A percentile compares a stretch with the other conserved stretches of the same genome.
Conservation (phyloP, 139 green algal species). For the Pleodorina starrii region DNA sequence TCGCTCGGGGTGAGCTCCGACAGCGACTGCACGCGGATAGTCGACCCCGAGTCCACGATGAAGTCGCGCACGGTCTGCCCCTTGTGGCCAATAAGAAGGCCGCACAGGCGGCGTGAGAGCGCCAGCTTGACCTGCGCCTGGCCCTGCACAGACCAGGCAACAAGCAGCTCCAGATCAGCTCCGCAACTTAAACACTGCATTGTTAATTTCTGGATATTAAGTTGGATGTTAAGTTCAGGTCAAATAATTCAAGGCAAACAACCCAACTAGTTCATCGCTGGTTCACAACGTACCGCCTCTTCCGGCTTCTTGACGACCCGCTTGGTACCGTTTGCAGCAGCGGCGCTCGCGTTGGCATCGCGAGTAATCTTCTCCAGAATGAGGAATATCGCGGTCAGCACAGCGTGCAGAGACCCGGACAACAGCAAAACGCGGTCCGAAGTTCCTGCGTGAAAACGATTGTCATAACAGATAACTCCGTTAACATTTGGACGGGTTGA, state of each 20-base stretch:
- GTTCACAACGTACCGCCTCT: slow-evolving; percentile 47
- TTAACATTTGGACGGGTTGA: no score
- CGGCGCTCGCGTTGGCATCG: slow-evolving; percentile 23
- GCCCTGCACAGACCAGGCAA: slow-evolving; percentile 23
- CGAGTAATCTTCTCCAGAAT: slow-evolving; percentile 77
- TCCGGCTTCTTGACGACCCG: slow-evolving; percentile 32
- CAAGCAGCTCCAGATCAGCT: not conserved
- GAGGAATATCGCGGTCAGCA: slow-evolving; percentile 78
- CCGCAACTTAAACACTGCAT: no score
- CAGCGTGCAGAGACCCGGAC: slow-evolving; percentile 72
- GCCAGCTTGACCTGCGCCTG: slow-evolving; percentile 75
- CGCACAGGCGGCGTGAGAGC: slow-evolving; percentile 73
- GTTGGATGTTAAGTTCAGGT: no score
- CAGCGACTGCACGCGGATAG: slow-evolving; percentile 77
- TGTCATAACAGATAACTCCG: no score
- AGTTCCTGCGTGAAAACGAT: slow-evolving; percentile 78
- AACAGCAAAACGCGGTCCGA: slow-evolving; percentile 92
- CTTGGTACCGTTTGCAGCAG: slow-evolving; percentile 24
- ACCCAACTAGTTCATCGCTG: no score
- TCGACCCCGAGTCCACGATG: slow-evolving; percentile 75
- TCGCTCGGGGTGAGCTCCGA: slow-evolving; percentile 71
- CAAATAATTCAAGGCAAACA: no score
- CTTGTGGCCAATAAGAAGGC: slow-evolving; percentile 77
- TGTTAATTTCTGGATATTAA: no score
- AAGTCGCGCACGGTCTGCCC: slow-evolving; percentile 77